phyloP scores from a whole-genome alignment of 129 eudicot species.

The Kitagawia praeruptora region DNA sequence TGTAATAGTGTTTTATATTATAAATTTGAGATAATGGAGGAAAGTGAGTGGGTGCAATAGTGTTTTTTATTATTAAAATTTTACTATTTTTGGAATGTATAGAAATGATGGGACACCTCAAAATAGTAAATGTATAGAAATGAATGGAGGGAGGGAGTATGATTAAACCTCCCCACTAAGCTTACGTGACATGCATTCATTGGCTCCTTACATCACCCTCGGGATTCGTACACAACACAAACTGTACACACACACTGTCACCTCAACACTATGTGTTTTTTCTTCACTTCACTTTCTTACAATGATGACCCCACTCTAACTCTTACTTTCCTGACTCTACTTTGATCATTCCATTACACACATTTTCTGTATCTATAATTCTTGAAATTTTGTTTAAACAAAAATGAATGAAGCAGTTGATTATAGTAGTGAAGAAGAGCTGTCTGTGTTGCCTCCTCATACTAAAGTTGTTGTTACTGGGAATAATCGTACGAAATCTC shows the following conservation, averaged over 20 bases:
- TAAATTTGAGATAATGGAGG: too few species aligned
- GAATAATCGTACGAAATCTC: conserved; percentile 80
- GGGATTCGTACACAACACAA: conserved; percentile 37
- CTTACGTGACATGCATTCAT: conserved; percentile 39
- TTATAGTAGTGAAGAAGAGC: conserved; percentile 73
- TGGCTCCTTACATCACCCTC: conserved; percentile 24
- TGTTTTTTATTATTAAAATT: too few species aligned
- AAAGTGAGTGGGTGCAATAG: too few species aligned
- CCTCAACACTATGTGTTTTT: conserved; percentile 30
- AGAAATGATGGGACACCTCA: too few species aligned
- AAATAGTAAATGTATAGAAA: too few species aligned
- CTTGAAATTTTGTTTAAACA: conserved; percentile 15
- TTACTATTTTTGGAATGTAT: too few species aligned
- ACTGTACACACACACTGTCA: conserved; percentile 19
- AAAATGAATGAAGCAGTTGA: conserved; percentile 49
- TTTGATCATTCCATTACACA: conserved; percentile 28
- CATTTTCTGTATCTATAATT: conserved; percentile 8
- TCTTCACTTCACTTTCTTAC: conserved; percentile 28
- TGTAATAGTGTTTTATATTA: too few species aligned
- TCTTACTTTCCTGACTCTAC: conserved; percentile 21
- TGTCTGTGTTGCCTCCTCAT: conserved; percentile 72
- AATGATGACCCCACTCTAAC: conserved; percentile 19
- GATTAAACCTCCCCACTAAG: conserved; percentile 20
- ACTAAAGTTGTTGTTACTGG: conserved; percentile 92
- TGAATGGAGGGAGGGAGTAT: too few species aligned